These are phyloP conservation scores for Knoxia roxburghii DNA, from an alignment of 257 asterid species.

Conservation along the genomic window DNA sequence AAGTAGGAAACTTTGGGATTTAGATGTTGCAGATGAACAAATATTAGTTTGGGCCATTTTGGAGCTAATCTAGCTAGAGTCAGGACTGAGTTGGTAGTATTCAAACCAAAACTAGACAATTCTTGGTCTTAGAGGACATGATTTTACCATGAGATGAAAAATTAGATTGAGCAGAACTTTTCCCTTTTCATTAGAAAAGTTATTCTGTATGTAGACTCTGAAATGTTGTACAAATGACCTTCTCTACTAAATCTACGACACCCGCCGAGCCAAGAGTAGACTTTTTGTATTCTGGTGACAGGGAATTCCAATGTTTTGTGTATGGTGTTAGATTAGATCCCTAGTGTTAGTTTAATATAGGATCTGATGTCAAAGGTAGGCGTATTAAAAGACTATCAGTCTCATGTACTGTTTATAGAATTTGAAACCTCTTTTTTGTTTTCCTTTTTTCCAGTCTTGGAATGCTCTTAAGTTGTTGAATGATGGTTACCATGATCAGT, in stretches of 20 bases:
- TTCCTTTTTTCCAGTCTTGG: too few species aligned
- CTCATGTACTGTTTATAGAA: too few species aligned
- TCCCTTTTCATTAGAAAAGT: background rate
- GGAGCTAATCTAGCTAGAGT: background rate
- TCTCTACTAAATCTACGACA: too few species aligned
- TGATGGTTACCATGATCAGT: background rate
- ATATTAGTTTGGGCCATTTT: background rate
- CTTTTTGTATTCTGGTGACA: too few species aligned
- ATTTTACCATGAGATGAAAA: background rate
- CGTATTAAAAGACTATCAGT: background rate
- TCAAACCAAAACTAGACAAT: background rate
- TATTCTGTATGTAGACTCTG: background rate
- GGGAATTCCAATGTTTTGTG: background rate
- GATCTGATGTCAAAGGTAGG: background rate
- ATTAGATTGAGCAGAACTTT: background rate
- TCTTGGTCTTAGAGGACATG: background rate
- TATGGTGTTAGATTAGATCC: background rate
- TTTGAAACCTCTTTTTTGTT: too few species aligned
- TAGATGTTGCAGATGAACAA: too few species aligned
- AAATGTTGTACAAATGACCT: background rate
- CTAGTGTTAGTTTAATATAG: too few species aligned
- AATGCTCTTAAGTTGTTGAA: too few species aligned
- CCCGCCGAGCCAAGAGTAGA: background rate
- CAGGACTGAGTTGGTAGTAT: background rate
- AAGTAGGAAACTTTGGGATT: background rate